Evolutionary conservation across 495 filamentous ascomycete genomes (phyloP), one percentile per base, ranked within the genome.

Genomic region (Terfezia boudieri): DNA sequence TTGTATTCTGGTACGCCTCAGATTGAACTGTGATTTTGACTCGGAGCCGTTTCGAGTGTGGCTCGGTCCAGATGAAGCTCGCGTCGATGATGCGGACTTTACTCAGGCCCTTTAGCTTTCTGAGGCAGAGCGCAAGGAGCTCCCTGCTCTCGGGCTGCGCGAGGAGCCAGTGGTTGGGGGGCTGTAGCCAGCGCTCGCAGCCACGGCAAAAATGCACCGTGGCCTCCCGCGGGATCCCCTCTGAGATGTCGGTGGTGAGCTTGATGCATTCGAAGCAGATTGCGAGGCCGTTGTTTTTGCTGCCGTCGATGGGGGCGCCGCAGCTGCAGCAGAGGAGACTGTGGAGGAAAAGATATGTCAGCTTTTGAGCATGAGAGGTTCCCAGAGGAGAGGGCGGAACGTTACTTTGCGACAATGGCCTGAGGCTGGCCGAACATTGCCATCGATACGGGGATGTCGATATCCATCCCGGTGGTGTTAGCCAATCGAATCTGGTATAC

Each of bases 41-140:
- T 64, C 83, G 87, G 52, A 98, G 73, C 61, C 90, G 72, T 62
- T 84, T 73, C 51, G 84, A 92, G 71, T 98, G 90, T 8, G 90
- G 90, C 69, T 98, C 90, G 3, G 90, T 98, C 90, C 90, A 98
- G 59, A 94, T 85, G 65, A 98, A 98, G 61, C 77, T 82, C 37
- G 90, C 90, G 61, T 98, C 90, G 63, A 90, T 86, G 57, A 98
- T 87, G 46, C 90, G 73, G 54, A 92, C 84, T 70, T 85, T 90
- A 60, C 76, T 74, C 54, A 98, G 67, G 41, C 88, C 86, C 52
- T 78, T 73, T 55, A 98, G 67, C 61, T 83, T 84, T 62, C 83
- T 76, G 53, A 98, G 69, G 70, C 90, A 98, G 35, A 95, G 67
- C 10, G 90, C 88, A 26, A 98, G 71, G 48, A 98, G 70, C 67